Base-by-base conservation (phyloP, 1,284 basidiomycete species). In the Ganoderma sinense region DNA sequence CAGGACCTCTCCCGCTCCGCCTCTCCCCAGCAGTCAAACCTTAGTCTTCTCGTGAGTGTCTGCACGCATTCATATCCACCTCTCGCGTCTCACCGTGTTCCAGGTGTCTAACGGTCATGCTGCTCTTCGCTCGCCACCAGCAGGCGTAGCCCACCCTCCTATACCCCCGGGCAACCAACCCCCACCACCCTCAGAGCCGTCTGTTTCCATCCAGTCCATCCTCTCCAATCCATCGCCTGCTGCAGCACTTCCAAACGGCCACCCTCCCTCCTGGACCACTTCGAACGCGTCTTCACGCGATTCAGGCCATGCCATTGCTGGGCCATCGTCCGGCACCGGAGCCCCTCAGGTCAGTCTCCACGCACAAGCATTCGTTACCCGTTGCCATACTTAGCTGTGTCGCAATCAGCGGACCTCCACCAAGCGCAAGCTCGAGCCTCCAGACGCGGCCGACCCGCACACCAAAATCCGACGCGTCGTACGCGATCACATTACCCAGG, bases 401-500 rank as follows among this genome's bases (percentile, higher is more conserved):
- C 55, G 55, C 69, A 64, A 69, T 63, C 59, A 82, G 75, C 79
- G 80, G 80, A 75, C 82, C 20, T 81, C 84, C 10, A 83, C 84
- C 62, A 94, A 94, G 80, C 92, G 93, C 71, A 94, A 94, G 79
- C 84, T 92, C 39, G 93, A 94, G 58, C 88, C 90, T 63, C 75
- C 84, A 0, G 90, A 93, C 26, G 81, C 83, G 5, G 90, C 91
- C 61, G 92, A 94, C 77, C 86, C 91, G 1, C 91, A 94, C 74
- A 86, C 82, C 75, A 94, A 94, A 85, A 93, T 94, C 78, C 87
- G 93, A 68, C 90, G 92, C 75, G 91, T 93, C 73, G 91, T 94
- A 69, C 90, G 90, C 79, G 91, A 93, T 78, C 92, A 93, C 78
- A 87, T 92, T 73, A 87, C 88, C 36, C 89, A 91, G 75, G 91